phyloP scores from a whole-genome alignment of 768 basidiomycete genomes.

The Termitomyces sp. region DNA sequence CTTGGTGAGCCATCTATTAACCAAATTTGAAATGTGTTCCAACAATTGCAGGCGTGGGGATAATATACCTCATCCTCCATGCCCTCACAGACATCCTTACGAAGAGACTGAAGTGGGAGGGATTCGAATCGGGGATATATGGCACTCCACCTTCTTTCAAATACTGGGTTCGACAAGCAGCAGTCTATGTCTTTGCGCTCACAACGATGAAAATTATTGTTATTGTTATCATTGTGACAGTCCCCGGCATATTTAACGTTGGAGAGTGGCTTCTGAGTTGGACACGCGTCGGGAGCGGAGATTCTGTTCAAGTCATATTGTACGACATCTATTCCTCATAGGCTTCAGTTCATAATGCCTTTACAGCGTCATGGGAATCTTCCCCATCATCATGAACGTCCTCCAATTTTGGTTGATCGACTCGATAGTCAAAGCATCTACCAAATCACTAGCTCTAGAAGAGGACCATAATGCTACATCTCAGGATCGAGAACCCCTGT shows the following conservation, averaged over 20 bases:
- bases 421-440: slow-evolving; percentile 80
- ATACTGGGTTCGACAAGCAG: slow-evolving; percentile 74
- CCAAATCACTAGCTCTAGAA: slow-evolving; percentile 31
- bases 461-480: slow-evolving; percentile 32
- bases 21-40: not conserved
- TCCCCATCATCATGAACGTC: slow-evolving; percentile 85
- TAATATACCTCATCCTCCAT: slow-evolving; percentile 74
- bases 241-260: slow-evolving; percentile 65
- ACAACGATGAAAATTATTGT: slow-evolving; percentile 90
- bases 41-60: slow-evolving; percentile 58
- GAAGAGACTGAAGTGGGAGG: slow-evolving; percentile 60
- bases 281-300: slow-evolving; percentile 58
- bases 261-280: slow-evolving; percentile 88
- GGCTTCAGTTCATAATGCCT: slow-evolving; percentile 2
- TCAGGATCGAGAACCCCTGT: slow-evolving; percentile 59
- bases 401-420: slow-evolving; percentile 96
- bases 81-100: slow-evolving; percentile 59
- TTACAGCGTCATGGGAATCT: slow-evolving; percentile 80
- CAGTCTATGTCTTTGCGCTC: slow-evolving; percentile 77
- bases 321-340: slow-evolving; percentile 33
- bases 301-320: slow-evolving; percentile 75
- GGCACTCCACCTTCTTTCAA: slow-evolving; percentile 73
- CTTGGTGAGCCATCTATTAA: slow-evolving; percentile 52
- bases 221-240: slow-evolving; percentile 64
- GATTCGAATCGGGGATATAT: slow-evolving; percentile 85